phyloP scores from a whole-genome alignment of 176 grass and related monocot genomes.

The Oryza meridionalis region DNA sequence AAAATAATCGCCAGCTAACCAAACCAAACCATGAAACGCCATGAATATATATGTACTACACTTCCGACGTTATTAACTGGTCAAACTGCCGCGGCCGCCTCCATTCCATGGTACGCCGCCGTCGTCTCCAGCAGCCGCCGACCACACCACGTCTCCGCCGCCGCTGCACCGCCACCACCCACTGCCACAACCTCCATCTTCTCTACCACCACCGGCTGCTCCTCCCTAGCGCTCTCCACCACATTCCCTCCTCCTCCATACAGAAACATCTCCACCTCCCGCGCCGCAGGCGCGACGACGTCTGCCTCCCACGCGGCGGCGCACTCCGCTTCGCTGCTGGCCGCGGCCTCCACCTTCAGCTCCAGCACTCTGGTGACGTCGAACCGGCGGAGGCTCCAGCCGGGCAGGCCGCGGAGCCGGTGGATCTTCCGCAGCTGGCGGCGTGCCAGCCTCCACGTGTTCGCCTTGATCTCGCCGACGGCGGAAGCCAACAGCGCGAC shows the following conservation, averaged over 20 bases:
- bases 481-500: conserved; percentile 32
- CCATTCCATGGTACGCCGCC: not conserved
- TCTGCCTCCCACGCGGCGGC: conserved; percentile 29
- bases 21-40: no score
- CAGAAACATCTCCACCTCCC: not conserved
- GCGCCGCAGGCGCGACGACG: conserved; percentile 1
- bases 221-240: not conserved
- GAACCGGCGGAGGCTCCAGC: conserved; percentile 48
- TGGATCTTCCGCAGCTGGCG: conserved; percentile 59
- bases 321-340: not conserved
- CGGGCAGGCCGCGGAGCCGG: conserved; percentile 18
- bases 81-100: not conserved
- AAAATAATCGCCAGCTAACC: no score
- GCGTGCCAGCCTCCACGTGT: conserved; percentile 51
- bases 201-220: not conserved
- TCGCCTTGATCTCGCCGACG: conserved; percentile 51
- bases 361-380: conserved; percentile 49
- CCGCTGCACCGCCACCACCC: not conserved
- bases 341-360: not conserved
- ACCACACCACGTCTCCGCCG: not conserved
- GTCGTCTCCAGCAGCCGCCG: not conserved
- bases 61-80: not conserved
- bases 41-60: no score
- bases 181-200: not conserved
- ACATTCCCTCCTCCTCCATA: not conserved